Evolutionary conservation across 2,329 filamentous ascomycete genomes (phyloP), one percentile per base, ranked within the genome.

Genomic region (Xylariomycetidae sp.): DNA sequence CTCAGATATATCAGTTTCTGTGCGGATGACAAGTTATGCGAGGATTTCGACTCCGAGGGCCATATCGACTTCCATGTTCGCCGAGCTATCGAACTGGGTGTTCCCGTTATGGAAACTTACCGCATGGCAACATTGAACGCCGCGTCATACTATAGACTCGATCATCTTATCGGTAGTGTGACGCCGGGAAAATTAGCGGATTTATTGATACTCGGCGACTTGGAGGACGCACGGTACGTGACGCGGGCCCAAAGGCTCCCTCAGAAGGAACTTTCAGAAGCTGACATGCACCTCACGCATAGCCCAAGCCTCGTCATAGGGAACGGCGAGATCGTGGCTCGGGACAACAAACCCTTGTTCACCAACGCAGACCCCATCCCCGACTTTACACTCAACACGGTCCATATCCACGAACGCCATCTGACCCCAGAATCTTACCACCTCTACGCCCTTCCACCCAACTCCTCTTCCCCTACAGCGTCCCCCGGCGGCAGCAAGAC

Each of bases 21-120:
- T 35, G 45, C 45, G 1, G 45, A 48, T 32, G 45, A 48, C 31
- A 48, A 48, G 29, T 30, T 44, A 22, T 44, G 31, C 12, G 44
- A 47, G n/a, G 44, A 47, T 27, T 26, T 47, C 13, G 44, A 45
- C 27, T 16, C 29, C 2, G 39, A 38, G 10, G 44, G 44, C 10
- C 44, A 47, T 33, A 45, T 47, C 13, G 44, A 47, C 23, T 27
- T 40, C 13, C 44, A 47, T 37, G 42, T 47, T 16, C 40, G 44
- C 16, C 27, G 34, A 27, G 40, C 44, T 3, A 44, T 47, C 28
- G 25, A 34, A n/a, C 37, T 45, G 16, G 44, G 44, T 9, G 37
- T 47, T 3, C 28, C 34, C 4, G 17, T 27, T 1, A 31, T 48
- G 13, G 38, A 39, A 19, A 44, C 39, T 8, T 46, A 46, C 29